Evolutionary conservation across 1,284 basidiomycete genomes (phyloP).

Genomic region (Exobasidium rhododendri): DNA sequence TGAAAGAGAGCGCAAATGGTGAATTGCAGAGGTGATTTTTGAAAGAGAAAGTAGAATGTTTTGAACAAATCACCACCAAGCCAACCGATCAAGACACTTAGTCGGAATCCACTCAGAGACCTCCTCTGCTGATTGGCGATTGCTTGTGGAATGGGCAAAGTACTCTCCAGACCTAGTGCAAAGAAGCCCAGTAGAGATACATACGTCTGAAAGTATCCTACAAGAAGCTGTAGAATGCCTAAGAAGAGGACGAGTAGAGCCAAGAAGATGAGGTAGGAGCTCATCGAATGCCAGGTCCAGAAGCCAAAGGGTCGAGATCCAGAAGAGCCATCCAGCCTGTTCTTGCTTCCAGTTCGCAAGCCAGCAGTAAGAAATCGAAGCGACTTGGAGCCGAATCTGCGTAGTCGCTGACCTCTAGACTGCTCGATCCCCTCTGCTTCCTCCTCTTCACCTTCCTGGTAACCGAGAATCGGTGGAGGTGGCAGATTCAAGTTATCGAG

Average conservation of each 20-base stretch:
- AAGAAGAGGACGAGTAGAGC: slow-evolving; percentile 64
- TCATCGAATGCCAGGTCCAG: slow-evolving; percentile 73
- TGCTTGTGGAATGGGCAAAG: slow-evolving; percentile 34
- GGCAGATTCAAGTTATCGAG: slow-evolving; percentile 16
- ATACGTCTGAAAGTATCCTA: slow-evolving; percentile 67
- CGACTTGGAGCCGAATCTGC: neutral
- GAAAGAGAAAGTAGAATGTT: slow-evolving; percentile 30
- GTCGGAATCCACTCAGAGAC: slow-evolving; percentile 76
- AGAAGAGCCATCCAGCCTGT: slow-evolving; percentile 13
- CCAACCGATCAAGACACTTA: slow-evolving; percentile 66
- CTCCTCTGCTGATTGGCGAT: slow-evolving; percentile 65
- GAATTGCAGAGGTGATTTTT: slow-evolving; percentile 33
- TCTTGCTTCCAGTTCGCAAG: slow-evolving; percentile 6
- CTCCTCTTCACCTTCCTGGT: slow-evolving; percentile 19
- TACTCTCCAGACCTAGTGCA: slow-evolving; percentile 63
- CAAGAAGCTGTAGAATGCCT: slow-evolving; percentile 61
- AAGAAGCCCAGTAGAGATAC: slow-evolving; percentile 70
- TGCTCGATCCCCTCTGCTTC: slow-evolving; percentile 9
- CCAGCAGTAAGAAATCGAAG: slow-evolving; percentile 9
- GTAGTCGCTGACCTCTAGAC: neutral
- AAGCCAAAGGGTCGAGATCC: slow-evolving; percentile 65
- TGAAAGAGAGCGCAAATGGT: slow-evolving; percentile 40
- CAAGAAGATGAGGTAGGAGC: slow-evolving; percentile 73
- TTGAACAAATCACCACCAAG: slow-evolving; percentile 57
- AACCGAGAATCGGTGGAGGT: slow-evolving; percentile 15